These are phyloP conservation scores for Misopates orontium DNA, from an alignment of 257 asterid genomes.

Conservation along the genomic window DNA sequence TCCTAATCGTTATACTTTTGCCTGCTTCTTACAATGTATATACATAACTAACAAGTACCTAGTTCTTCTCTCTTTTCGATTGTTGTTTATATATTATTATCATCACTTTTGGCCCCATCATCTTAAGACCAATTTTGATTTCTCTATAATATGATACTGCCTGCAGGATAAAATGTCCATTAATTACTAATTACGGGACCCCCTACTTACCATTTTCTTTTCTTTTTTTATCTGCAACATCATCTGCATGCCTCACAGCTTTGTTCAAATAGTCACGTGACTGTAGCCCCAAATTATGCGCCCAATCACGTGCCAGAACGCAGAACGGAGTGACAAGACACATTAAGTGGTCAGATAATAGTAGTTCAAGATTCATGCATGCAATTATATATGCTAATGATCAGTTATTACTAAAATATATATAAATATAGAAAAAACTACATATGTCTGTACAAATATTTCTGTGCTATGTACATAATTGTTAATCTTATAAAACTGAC, in stretches of 20 bases:
- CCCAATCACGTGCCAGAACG: slow-evolving; percentile 5
- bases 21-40: no score
- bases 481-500: slow-evolving; percentile 26
- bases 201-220: not conserved
- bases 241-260: not conserved
- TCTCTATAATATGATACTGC: no score
- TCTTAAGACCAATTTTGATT: no score
- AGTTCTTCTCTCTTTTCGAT: no score
- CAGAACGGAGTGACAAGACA: slow-evolving; percentile 7
- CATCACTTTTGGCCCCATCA: no score
- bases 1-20: no score
- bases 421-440: not conserved
- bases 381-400: not conserved
- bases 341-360: slow-evolving; percentile 15
- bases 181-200: not conserved
- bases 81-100: no score
- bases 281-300: not conserved
- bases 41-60: no score
- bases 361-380: slow-evolving; percentile 21
- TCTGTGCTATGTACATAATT: no score
- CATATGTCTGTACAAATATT: not conserved
- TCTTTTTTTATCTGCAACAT: no score
- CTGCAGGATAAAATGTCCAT: no score
- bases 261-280: slow-evolving; percentile 18
- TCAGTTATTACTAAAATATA: not conserved